A percentile compares a stretch with the other conserved stretches of the same genome.
Evolutionary conservation across 805 yeast genomes (phyloP).

Genomic region (Saccharomycopsis oosterbeekiorum): DNA sequence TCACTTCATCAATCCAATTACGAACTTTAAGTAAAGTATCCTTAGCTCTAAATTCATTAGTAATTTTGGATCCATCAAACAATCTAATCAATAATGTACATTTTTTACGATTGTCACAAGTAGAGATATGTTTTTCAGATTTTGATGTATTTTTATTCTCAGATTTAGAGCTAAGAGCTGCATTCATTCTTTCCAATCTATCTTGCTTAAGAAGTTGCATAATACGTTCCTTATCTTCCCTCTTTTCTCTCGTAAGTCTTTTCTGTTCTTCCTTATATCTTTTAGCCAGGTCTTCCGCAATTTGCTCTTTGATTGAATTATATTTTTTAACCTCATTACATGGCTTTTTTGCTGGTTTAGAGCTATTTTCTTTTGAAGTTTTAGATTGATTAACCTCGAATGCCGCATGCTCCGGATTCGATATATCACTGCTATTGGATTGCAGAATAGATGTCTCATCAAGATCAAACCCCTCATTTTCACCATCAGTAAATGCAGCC

Average conservation of each 20-base stretch:
- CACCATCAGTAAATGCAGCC: not conserved
- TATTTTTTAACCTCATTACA: conserved; percentile 5
- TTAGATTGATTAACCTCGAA: not conserved
- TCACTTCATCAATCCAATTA: conserved; percentile 42
- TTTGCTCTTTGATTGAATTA: conserved; percentile 31
- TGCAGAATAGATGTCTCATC: not conserved
- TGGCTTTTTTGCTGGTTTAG: conserved; percentile 3
- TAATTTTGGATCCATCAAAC: conserved; percentile 54
- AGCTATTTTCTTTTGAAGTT: not conserved
- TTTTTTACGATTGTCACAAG: not conserved
- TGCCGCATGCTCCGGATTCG: not conserved
- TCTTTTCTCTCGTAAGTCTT: conserved; percentile 29
- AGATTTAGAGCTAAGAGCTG: not conserved
- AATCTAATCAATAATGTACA: conserved; percentile 45
- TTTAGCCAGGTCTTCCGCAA: conserved; percentile 31
- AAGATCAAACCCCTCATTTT: not conserved
- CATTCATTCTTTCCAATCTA: conserved; percentile 34
- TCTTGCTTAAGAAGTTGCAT: conserved; percentile 44
- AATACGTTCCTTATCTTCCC: conserved; percentile 47
- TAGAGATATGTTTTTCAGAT: not conserved
- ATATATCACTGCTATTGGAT: not conserved
- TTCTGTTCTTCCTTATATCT: conserved; percentile 31
- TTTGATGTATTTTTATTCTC: not conserved
- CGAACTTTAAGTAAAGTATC: conserved; percentile 50
- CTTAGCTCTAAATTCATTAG: conserved; percentile 36